Evolutionary conservation across 306 rosid genomes (phyloP), one percentile per base, ranked within the genome.

Genomic region (Vigna mungo): DNA sequence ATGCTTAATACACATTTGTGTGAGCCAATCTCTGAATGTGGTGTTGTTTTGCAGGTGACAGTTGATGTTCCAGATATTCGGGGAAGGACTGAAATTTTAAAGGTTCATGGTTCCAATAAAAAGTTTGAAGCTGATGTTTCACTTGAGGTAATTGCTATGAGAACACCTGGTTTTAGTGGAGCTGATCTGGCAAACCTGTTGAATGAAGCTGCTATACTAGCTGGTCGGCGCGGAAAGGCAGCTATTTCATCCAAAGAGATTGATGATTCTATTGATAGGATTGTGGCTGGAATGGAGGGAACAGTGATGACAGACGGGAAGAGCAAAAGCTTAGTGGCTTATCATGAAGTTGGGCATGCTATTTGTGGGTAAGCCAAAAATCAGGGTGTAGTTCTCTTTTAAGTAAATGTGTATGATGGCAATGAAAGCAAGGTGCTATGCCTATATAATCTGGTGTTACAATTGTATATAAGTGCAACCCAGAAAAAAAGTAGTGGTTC

Each of bases 231-330:
- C 3, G 97, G 94, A 77, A 92, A 88, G 89, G 76, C 91, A 1
- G 93, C 88, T 59, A 92, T 95, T 84, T 88, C 99, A 65, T 86
- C 99, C 18, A 95, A 95, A 89, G 99, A 95, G 87, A 85, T 95
- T 16, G 99, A 95, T 41, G 97, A 95, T 85, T 92, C 99, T 16
- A 95, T 92, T 64, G 99, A 95, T 86, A 90, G 99, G 83, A 92
- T 95, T 76, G 99, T 95, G 13, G 99, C 99, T 72, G 99, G 99
- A 88, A 95, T 95, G 98, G 98, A 95, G 90, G 98, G 98, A 70
- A 95, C 97, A 32, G 97, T 92, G 84, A 95, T 95, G 99, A 90
- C 97, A 43, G 97, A 95, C 34, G 99, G 99, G 83, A 95, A 95
- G 89, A 95, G 99, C 86, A 95, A 95, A 83, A 92, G 93, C 84